These are phyloP conservation scores for Bipolaris sorokiniana DNA, from an alignment of 2,329 filamentous ascomycete species.

Conservation along the genomic window DNA sequence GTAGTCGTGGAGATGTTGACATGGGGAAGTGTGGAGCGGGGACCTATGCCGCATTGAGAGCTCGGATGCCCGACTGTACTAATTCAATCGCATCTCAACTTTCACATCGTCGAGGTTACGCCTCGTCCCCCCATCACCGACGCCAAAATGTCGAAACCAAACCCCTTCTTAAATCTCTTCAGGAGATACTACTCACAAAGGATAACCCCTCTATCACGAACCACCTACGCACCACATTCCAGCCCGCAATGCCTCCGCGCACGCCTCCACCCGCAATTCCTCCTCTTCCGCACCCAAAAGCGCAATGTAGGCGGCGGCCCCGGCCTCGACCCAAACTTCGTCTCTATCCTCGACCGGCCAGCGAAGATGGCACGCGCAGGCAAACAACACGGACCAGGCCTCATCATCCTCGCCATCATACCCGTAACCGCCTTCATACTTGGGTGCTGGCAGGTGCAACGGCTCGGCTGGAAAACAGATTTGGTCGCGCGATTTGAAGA, in stretches of 20 bases:
- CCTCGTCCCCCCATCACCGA: slow-evolving; percentile 7
- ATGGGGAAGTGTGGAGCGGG: slow-evolving; percentile 15
- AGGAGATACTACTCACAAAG: slow-evolving; percentile 34
- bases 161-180: slow-evolving; percentile 44
- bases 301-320: slow-evolving; percentile 47
- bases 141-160: slow-evolving; percentile 42
- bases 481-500: slow-evolving; percentile 92
- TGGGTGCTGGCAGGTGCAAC: slow-evolving; percentile 94
- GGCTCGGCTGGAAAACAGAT: slow-evolving; percentile 91
- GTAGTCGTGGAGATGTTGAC: background rate
- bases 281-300: slow-evolving; percentile 20
- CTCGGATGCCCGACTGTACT: slow-evolving; percentile 20
- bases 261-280: slow-evolving; percentile 25
- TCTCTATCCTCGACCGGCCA: slow-evolving; percentile 86
- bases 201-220: slow-evolving; percentile 9
- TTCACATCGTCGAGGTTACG: slow-evolving; percentile 1
- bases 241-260: slow-evolving; percentile 43
- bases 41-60: slow-evolving; percentile 21
- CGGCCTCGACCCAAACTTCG: slow-evolving; percentile 76
- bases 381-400: slow-evolving; percentile 76
- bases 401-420: slow-evolving; percentile 84
- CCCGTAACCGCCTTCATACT: slow-evolving; percentile 88
- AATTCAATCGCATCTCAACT: slow-evolving; percentile 16
- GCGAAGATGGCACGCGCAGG: slow-evolving; percentile 78
- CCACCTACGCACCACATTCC: slow-evolving; percentile 14